A percentile compares a stretch with the other conserved stretches of the same genome.
Conservation (phyloP, 345 rosid genomes). For the Balakata baccata region DNA sequence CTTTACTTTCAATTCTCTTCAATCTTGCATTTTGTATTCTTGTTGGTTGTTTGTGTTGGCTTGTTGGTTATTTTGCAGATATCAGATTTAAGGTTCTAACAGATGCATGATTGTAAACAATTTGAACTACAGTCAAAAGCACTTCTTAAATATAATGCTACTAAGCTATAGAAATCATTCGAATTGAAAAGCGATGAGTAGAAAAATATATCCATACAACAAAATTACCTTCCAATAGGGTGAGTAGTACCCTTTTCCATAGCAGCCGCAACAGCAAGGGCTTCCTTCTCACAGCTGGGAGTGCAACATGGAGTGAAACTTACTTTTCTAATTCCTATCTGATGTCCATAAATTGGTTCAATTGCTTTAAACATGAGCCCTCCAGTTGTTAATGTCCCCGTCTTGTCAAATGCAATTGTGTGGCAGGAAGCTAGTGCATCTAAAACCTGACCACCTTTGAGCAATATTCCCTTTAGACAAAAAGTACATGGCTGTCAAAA, state of each 20-base stretch:
- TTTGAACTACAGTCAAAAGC: not conserved
- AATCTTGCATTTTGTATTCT: too few relatives aligned
- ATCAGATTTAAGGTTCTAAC: too few relatives aligned
- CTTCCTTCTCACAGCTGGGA: slow-evolving; percentile 93
- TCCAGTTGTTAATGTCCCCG: slow-evolving; percentile 95
- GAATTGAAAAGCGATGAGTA: not conserved
- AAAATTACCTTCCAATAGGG: slow-evolving; percentile 89
- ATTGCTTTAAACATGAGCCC: slow-evolving; percentile 92
- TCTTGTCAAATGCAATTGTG: slow-evolving; percentile 95
- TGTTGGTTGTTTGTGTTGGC: too few relatives aligned
- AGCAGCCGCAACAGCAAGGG: slow-evolving; percentile 98
- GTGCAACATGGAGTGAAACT: slow-evolving; percentile 53
- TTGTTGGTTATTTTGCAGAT: too few relatives aligned
- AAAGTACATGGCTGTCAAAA: slow-evolving; percentile 10
- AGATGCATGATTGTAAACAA: not conserved
- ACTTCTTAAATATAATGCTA: not conserved
- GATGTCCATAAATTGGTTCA: slow-evolving; percentile 92
- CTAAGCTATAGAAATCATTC: not conserved
- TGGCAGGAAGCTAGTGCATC: slow-evolving; percentile 94
- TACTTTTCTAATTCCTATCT: slow-evolving; percentile 26
- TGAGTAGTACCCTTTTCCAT: slow-evolving; percentile 99
- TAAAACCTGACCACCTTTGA: slow-evolving; percentile 91
- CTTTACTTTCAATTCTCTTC: too few relatives aligned
- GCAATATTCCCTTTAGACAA: slow-evolving; percentile 73
- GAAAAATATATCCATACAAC: not conserved